Evolutionary conservation across 2,329 filamentous ascomycete genomes (phyloP).

Genomic region (Xylariomycetidae sp.): DNA sequence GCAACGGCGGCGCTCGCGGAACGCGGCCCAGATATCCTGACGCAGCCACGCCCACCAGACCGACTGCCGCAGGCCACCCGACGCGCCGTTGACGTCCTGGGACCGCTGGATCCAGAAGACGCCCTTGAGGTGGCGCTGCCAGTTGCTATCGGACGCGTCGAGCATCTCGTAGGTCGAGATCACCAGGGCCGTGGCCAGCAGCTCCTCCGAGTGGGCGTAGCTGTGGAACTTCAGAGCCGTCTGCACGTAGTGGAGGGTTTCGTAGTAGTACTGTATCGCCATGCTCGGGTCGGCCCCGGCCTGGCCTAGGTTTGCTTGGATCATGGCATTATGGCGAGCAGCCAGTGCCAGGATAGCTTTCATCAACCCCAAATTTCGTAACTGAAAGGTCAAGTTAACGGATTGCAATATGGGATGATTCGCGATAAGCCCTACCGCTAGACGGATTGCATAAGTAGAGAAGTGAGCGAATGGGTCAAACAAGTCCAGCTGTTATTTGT

Average conservation of each 20-base stretch:
- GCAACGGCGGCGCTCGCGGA: conserved; percentile 50
- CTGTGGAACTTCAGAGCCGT: conserved; percentile 53
- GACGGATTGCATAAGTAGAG: conserved; percentile 26
- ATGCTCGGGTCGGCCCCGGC: conserved; percentile 30
- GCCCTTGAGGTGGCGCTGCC: conserved; percentile 60
- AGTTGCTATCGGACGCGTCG: conserved; percentile 48
- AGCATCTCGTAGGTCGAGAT: conserved; percentile 65
- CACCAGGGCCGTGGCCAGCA: conserved; percentile 54
- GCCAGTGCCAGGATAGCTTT: conserved; percentile 54
- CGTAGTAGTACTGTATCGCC: conserved; percentile 54
- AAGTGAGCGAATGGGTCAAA: conserved; percentile 30
- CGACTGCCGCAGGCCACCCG: conserved; percentile 49
- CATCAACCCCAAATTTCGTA: conserved; percentile 51
- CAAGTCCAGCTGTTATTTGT: conserved; percentile 20
- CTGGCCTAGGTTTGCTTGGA: conserved; percentile 13
- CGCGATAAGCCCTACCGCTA: conserved; percentile 20
- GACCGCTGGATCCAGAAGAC: conserved; percentile 64
- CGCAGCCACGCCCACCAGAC: conserved; percentile 64
- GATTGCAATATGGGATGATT: background rate
- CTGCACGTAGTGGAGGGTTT: conserved; percentile 58
- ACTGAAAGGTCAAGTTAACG: too few relatives aligned
- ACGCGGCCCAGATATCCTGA: conserved; percentile 63
- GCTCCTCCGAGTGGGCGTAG: conserved; percentile 53
- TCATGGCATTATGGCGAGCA: conserved; percentile 37
- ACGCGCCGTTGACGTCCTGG: conserved; percentile 56